Conservation (phyloP, 1,284 basidiomycete genomes). For the Sporisorium scitamineum region DNA sequence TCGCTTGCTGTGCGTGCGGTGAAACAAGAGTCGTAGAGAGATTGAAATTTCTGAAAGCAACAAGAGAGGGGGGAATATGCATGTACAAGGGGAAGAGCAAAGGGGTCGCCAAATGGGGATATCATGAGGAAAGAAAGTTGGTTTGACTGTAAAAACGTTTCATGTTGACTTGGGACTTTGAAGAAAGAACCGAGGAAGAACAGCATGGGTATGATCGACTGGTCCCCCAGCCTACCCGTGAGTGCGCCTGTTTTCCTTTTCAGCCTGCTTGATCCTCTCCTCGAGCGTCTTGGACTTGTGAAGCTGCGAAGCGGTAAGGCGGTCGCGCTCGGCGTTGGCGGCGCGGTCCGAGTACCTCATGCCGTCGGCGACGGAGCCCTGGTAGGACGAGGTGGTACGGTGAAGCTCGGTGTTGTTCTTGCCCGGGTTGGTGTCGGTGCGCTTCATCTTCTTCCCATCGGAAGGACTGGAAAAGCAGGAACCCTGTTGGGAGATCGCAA, state of each 20-base stretch:
- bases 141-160: no score
- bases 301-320: constrained; percentile 66
- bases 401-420: constrained; percentile 66
- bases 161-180: no score
- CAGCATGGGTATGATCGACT: no score
- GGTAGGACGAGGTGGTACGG: constrained; percentile 68
- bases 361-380: constrained; percentile 66
- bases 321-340: constrained; percentile 48
- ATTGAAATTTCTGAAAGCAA: not conserved
- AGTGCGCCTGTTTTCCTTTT: constrained; percentile 58
- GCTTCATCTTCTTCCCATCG: constrained; percentile 67
- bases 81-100: not conserved
- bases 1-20: not conserved
- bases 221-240: no score
- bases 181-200: no score
- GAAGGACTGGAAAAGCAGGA: constrained; percentile 60
- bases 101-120: not conserved
- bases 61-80: not conserved
- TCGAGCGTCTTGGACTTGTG: constrained; percentile 69
- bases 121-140: not conserved
- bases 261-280: constrained; percentile 66
- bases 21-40: not conserved
- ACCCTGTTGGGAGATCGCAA: constrained; percentile 35
- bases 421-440: constrained; percentile 66
- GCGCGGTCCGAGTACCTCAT: constrained; percentile 68